Base-by-base conservation (phyloP, 2,329 filamentous ascomycete species). In the Colletotrichum destructivum region DNA sequence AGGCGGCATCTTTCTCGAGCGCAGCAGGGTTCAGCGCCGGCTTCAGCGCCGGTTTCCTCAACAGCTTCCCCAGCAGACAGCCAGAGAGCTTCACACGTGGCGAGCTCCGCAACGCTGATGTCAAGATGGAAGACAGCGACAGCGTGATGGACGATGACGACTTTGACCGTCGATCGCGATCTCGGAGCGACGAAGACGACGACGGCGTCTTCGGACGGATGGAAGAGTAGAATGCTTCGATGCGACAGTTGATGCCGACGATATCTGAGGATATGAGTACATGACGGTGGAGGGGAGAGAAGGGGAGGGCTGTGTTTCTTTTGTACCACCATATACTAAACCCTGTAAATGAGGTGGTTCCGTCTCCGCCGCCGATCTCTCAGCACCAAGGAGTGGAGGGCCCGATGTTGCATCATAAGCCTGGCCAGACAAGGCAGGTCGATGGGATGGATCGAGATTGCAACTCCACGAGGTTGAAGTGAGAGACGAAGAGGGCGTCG, bases 131-230 rank as follows among this genome's bases (percentile, higher is more conserved):
- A 75, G 90, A 91, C 69, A 91, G 88, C 74, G 89, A 90, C 60
- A 89, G 87, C 81, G 85, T 88, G 74, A 86, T 86, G 76, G 90
- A 90, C 74, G 91, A 94, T 66, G 90, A 92, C 76, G 91, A 93
- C 73, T 89, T 91, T 70, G 90, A 91, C 77, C 84, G 84, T 76
- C 87, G 84, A 66, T 88, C 86, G 61, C 88, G 89, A 66, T 89
- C 89, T 62, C 89, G 92, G 73, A 92, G 91, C 81, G 94, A 97
- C 77, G 95, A 98, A 77, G 95, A 97, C 74, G 96, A 98, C 75
- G 95, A 98, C 75, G 95, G 95, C 79, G 93, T 98, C 77, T 99
- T 99, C 85, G 95, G 95, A 69, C 90, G 91, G 76, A 98, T 98
- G 96, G 96, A 99, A 83, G 94, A 97, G 82, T 96, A 87, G 70